phyloP scores from a whole-genome alignment of 2,329 filamentous ascomycete genomes.

The Sporothrix pallida region DNA sequence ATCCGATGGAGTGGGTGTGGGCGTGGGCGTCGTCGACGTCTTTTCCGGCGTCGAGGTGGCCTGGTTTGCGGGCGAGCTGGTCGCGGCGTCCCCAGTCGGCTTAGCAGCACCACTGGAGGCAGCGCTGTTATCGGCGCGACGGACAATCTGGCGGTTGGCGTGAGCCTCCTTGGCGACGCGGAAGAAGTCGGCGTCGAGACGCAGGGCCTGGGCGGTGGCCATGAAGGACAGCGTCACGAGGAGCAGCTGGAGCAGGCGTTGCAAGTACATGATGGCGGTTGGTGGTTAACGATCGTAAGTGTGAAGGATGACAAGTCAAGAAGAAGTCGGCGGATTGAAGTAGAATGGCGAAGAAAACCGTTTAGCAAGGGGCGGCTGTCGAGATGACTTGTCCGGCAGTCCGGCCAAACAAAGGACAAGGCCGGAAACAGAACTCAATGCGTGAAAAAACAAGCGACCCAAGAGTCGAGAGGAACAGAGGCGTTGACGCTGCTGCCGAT shows the following conservation, averaged over 20 bases:
- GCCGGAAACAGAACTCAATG: constrained; percentile 12
- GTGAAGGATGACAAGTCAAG: too few relatives aligned
- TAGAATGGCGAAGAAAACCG: neutral
- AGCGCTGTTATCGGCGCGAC: constrained; percentile 29
- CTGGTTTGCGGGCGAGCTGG: constrained; percentile 36
- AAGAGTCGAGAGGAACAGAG: neutral
- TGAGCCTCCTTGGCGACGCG: constrained; percentile 10
- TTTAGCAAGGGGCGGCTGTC: constrained; percentile 13
- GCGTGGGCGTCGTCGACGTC: constrained; percentile 33
- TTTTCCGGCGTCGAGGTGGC: constrained; percentile 25
- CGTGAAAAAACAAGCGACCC: neutral
- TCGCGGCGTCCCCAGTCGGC: constrained; percentile 12
- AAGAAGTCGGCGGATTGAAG: neutral
- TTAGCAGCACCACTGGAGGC: neutral
- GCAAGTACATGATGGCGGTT: constrained; percentile 52
- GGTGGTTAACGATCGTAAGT: too few relatives aligned
- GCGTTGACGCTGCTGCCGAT: neutral
- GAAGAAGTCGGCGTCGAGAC: constrained; percentile 42
- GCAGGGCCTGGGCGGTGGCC: constrained; percentile 53
- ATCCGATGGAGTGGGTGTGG: constrained; percentile 27
- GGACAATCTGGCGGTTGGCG: constrained; percentile 1
- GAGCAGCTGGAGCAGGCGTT: constrained; percentile 54
- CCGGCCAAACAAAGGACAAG: neutral
- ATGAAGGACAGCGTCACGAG: constrained; percentile 56
- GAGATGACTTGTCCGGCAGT: constrained; percentile 13